Evolutionary conservation across 225 moss, liverwort and hornwort genomes (phyloP).

Genomic region (Climacium dendroides): DNA sequence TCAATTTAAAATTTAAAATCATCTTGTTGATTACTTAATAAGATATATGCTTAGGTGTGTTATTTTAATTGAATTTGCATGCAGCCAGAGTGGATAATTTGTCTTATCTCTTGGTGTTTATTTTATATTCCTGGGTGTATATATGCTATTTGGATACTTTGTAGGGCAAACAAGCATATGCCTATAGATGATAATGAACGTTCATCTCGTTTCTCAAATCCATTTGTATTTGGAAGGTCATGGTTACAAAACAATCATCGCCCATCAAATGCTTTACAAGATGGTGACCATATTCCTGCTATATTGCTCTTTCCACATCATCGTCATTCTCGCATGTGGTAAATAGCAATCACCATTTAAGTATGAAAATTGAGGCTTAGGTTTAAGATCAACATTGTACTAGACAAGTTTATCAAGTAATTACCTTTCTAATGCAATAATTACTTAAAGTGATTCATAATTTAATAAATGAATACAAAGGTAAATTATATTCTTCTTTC

Average conservation of each 20-base stretch:
- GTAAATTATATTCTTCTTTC: accelerated
- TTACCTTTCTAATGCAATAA: neutral
- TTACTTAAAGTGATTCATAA: too few relatives aligned
- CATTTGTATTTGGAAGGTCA: neutral
- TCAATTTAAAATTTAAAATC: neutral
- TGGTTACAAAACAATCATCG: neutral
- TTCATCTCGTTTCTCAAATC: neutral
- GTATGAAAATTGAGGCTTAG: neutral
- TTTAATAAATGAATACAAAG: neutral
- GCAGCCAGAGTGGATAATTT: conserved; percentile 10
- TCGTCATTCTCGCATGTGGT: neutral
- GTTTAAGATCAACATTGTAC: accelerated
- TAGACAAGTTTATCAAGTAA: neutral
- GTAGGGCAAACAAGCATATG: neutral
- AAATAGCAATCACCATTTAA: neutral
- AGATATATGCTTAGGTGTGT: neutral
- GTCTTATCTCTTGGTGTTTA: neutral
- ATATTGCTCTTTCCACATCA: neutral
- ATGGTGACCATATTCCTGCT: neutral
- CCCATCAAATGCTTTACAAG: neutral
- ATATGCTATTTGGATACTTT: conserved; percentile 12
- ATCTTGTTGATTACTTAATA: neutral
- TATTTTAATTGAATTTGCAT: neutral
- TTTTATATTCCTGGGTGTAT: neutral
- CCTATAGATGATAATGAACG: neutral